Conservation (phyloP, 2,329 filamentous ascomycete genomes). For the Colletotrichum sp. region DNA sequence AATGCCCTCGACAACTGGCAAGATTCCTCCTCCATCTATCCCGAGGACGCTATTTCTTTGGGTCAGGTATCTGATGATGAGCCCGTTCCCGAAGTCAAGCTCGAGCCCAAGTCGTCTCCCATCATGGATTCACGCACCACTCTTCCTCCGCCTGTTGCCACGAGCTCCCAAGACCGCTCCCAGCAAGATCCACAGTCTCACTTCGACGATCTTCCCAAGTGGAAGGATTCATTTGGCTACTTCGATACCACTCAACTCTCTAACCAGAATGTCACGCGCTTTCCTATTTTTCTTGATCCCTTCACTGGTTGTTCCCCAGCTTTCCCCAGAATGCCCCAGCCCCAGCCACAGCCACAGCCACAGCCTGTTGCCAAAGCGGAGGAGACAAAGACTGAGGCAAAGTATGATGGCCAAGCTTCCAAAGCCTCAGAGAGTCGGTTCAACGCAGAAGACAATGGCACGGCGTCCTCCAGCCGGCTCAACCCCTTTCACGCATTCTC, state of each 20-base stretch:
- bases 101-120: not conserved
- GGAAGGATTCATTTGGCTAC: not conserved
- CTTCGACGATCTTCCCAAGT: constrained; percentile 15
- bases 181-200: not conserved
- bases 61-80: not conserved
- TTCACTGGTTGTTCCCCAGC: not conserved
- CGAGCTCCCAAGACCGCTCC: not conserved
- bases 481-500: constrained; percentile 19
- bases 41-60: not conserved
- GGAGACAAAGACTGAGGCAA: not conserved
- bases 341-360: not conserved
- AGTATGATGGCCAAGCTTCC: not conserved
- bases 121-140: not conserved
- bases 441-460: not conserved
- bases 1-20: not conserved
- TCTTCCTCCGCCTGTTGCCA: not conserved
- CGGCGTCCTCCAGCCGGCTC: not conserved
- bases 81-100: not conserved
- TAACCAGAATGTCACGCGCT: not conserved
- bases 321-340: not conserved
- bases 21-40: constrained; percentile 14
- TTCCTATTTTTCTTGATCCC: not conserved
- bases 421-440: not conserved
- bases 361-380: not conserved
- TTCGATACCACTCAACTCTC: not conserved